These are phyloP conservation scores for Colletotrichum godetiae DNA, from an alignment of 2,329 filamentous ascomycete species.

Conservation along the genomic window DNA sequence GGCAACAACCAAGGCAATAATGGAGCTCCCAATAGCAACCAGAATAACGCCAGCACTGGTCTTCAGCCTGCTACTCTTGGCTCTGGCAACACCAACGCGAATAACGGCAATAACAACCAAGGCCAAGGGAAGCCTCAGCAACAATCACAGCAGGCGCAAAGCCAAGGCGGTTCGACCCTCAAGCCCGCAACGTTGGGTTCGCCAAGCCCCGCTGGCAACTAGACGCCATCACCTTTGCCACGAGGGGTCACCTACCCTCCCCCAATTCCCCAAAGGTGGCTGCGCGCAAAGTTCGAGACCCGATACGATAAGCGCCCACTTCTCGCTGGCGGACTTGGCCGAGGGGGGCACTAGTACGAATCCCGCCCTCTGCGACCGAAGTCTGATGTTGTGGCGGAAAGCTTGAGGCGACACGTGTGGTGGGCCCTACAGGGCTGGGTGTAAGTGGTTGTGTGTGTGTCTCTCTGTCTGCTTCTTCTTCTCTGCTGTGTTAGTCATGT, in stretches of 20 bases:
- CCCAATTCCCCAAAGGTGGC: not conserved
- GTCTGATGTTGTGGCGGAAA: conserved; percentile 4
- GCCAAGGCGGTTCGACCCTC: not conserved
- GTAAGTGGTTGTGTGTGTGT: not conserved
- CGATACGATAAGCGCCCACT: not conserved
- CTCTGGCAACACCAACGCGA: not conserved
- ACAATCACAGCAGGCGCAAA: conserved; percentile 6
- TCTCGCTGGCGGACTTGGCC: not conserved
- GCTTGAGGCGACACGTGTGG: conserved; percentile 8
- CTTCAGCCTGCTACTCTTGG: conserved; percentile 4
- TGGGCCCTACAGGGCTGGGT: not conserved
- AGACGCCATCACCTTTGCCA: not conserved
- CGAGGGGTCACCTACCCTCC: not conserved
- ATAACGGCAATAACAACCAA: not conserved
- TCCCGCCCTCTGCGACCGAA: not conserved
- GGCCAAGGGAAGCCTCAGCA: conserved; percentile 5
- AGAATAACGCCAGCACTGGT: not conserved
- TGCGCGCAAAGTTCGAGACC: not conserved
- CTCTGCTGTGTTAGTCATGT: not conserved
- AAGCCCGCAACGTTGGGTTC: conserved; percentile 20
- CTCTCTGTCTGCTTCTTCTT: not conserved
- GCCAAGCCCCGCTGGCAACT: conserved; percentile 12
- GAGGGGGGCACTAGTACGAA: not conserved
- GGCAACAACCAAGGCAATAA: not conserved
- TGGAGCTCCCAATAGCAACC: not conserved